These are phyloP conservation scores for Exophiala lecanii-corni DNA, from an alignment of 2,329 filamentous ascomycete species.

Conservation along the genomic window DNA sequence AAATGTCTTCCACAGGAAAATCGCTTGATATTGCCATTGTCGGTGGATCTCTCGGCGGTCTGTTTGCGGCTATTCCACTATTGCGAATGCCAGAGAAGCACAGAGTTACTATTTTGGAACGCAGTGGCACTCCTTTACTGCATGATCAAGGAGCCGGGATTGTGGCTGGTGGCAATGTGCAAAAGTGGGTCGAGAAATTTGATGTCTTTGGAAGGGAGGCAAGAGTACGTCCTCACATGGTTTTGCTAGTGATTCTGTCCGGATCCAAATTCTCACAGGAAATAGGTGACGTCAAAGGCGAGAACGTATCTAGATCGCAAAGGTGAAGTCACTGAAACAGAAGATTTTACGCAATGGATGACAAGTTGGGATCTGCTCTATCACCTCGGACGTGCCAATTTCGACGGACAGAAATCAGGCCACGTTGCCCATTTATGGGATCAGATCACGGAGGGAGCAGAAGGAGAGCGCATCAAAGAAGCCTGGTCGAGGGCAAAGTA, in stretches of 20 bases:
- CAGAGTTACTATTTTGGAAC: constrained; percentile 43
- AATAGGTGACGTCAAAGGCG: constrained; percentile 4
- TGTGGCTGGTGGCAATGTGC: constrained; percentile 42
- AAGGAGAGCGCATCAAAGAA: constrained; percentile 2
- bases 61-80: constrained; percentile 31
- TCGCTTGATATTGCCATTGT: constrained; percentile 26
- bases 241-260: too few species aligned
- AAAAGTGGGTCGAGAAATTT: constrained; percentile 40
- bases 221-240: not conserved
- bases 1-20: constrained; percentile 2
- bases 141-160: constrained; percentile 48
- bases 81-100: constrained; percentile 40
- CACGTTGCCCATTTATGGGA: constrained; percentile 1
- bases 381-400: constrained; percentile 42
- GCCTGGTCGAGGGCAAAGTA: constrained; percentile 8
- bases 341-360: constrained; percentile 39
- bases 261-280: not conserved
- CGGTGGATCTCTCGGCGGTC: constrained; percentile 41
- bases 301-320: constrained; percentile 14
- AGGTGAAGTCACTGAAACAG: constrained; percentile 14
- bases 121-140: constrained; percentile 39
- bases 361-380: constrained; percentile 48
- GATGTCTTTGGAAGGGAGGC: constrained; percentile 32
- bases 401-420: constrained; percentile 33
- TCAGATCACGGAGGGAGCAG: not conserved